Percentiles rank a stretch among this genome's conserved stretches.
Evolutionary conservation across 2,329 filamentous ascomycete species (phyloP).

Genomic region (Cryphonectria japonica): DNA sequence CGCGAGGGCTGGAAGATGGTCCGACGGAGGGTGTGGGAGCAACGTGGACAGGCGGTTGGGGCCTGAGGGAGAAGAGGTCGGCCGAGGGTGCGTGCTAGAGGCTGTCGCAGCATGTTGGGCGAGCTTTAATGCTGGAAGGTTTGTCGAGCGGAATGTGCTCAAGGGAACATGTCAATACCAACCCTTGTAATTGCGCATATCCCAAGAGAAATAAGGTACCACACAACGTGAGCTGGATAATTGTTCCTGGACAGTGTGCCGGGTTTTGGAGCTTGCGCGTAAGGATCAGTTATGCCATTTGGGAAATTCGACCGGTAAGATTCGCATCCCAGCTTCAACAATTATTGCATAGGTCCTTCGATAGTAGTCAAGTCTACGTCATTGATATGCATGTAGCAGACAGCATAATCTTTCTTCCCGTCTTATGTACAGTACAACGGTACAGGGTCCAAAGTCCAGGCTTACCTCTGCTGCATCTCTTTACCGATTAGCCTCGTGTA

Average conservation of each 20-base stretch:
- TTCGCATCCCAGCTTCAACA: not conserved
- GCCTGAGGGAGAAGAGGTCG: conserved; percentile 27
- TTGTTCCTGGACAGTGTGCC: not conserved
- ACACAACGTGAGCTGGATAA: not conserved
- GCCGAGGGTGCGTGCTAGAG: conserved; percentile 34
- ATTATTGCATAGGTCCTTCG: not conserved
- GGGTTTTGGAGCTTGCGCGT: not conserved
- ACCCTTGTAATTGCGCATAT: not conserved
- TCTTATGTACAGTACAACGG: not conserved
- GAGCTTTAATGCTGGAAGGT: not conserved
- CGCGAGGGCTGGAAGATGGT: conserved; percentile 40
- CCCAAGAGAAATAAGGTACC: not conserved
- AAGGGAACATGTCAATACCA: not conserved
- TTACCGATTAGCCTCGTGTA: not conserved
- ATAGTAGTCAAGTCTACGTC: not conserved
- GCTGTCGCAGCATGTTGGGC: conserved; percentile 38
- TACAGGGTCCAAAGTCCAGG: not conserved
- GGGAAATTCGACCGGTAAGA: not conserved
- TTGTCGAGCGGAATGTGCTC: not conserved
- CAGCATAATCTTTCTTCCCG: not conserved
- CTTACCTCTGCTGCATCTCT: not conserved
- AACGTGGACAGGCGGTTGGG: conserved; percentile 18
- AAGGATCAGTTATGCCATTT: not conserved
- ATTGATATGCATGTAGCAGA: conserved; percentile 6
- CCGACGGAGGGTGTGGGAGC: conserved; percentile 35